A percentile compares a stretch with the other conserved stretches of the same genome.
phyloP scores from a whole-genome alignment of 331 rosid genomes.

The Spiraea crenata region DNA sequence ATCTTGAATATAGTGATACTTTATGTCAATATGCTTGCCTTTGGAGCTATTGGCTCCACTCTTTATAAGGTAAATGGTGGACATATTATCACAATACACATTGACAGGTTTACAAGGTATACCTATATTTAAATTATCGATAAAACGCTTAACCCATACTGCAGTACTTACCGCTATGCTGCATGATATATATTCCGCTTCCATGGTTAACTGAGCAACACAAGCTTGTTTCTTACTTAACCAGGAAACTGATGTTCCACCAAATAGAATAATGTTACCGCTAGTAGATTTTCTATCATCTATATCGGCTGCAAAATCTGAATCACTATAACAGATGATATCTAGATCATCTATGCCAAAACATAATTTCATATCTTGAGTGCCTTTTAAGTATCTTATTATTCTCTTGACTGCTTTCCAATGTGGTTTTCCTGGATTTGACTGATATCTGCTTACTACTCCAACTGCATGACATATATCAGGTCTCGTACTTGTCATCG shows the following conservation, averaged over 20 bases:
- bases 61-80: neutral
- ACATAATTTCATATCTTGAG: neutral
- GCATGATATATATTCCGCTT: neutral
- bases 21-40: neutral
- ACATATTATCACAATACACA: neutral
- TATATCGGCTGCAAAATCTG: neutral
- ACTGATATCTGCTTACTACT: constrained; percentile 4
- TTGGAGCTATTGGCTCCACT: neutral
- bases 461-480: neutral
- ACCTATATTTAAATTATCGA: neutral
- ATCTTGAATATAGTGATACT: neutral
- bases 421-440: neutral
- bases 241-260: neutral
- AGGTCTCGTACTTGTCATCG: neutral
- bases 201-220: neutral
- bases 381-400: neutral
- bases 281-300: neutral
- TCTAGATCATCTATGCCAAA: neutral
- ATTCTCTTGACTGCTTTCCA: neutral
- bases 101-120: neutral
- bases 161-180: neutral
- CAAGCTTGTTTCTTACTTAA: neutral
- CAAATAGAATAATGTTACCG: neutral
- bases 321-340: neutral
- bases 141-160: neutral